Base-by-base conservation (phyloP, 768 basidiomycete genomes). In the Lactarius evosmus region DNA sequence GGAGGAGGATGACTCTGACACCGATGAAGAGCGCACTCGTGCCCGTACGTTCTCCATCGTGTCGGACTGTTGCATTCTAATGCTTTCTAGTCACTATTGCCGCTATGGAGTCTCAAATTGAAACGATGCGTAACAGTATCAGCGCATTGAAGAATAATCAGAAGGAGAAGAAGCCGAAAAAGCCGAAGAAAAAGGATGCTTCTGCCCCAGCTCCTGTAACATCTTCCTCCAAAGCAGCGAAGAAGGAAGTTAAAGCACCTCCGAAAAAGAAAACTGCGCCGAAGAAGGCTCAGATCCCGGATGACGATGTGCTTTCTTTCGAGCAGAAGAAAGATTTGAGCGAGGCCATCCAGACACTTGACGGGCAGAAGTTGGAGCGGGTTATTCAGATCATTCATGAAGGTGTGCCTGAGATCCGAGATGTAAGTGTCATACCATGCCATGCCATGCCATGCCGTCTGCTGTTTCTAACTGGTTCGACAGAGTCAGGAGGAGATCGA, bases 251-350 rank as follows among this genome's bases (percentile, higher is more conserved):
- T 16, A 67, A 80, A 19, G 69, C 78, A 7, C 73, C 78, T 16
- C 70, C 79, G 19, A 71, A 69, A 34, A 79, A 85, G 77, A 87
- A 86, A 76, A 77, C 78, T 68, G 84, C 82, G 71, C 69, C 76
- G 36, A 91, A 90, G 80, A 89, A 89, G 73, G 79, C 73, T 16
- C 70, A 80, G 41, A 74, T 85, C 50, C 76, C 83, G 11, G 90
- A 93, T 68, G 89, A 92, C 70, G 91, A 94, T 62, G 86, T 88
- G 2, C 81, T 98, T 40, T 89, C 92, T 57, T 92, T 96, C 74
- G 93, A 94, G 68, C 96, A 98, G 80, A 99, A 99, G 88, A 95
- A 97, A 76, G 94, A 98, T 73, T 79, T 99, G 61, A 96, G 95
- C 71, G 95, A 98, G 75, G 91, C 94, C 57, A 99, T 99, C 68